phyloP scores from a whole-genome alignment of 805 yeast species.

The Wickerhamomyces sydowiorum region DNA sequence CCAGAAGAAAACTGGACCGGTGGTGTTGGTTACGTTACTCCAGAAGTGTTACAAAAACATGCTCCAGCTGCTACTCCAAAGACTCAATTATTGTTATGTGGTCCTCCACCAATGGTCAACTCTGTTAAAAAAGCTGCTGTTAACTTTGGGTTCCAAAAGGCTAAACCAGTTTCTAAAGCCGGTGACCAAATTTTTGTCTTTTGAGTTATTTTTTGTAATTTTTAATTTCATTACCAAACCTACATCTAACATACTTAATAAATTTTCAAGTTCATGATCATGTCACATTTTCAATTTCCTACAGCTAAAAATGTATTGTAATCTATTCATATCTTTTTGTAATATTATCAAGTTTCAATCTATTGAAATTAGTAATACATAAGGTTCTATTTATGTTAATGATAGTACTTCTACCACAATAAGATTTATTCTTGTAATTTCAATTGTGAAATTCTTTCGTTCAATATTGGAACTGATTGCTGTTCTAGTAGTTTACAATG shows the following conservation, averaged over 20 bases:
- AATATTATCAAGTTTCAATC: too few species aligned
- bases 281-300: too few species aligned
- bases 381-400: conserved; percentile 1
- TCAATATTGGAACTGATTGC: conserved; percentile 26
- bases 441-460: conserved; percentile 40
- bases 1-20: conserved; percentile 70
- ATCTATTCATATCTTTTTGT: too few species aligned
- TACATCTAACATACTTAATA: too few species aligned
- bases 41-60: conserved; percentile 58
- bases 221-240: too few species aligned
- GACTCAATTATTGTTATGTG: conserved; percentile 77
- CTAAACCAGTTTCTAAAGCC: conserved; percentile 82
- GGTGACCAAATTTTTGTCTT: conserved; percentile 90
- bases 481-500: conserved; percentile 69
- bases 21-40: conserved; percentile 73
- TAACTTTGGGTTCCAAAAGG: conserved; percentile 70
- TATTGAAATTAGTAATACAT: too few species aligned
- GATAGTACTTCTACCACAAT: background rate
- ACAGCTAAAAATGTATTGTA: too few species aligned
- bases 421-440: conserved; percentile 28
- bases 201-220: conserved; percentile 28
- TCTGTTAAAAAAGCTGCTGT: conserved; percentile 78
- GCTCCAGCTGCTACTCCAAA: conserved; percentile 58
- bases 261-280: too few species aligned
- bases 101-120: conserved; percentile 90